Base-by-base conservation (phyloP, 805 yeast species). In the Cyberlindnera meyerae region DNA sequence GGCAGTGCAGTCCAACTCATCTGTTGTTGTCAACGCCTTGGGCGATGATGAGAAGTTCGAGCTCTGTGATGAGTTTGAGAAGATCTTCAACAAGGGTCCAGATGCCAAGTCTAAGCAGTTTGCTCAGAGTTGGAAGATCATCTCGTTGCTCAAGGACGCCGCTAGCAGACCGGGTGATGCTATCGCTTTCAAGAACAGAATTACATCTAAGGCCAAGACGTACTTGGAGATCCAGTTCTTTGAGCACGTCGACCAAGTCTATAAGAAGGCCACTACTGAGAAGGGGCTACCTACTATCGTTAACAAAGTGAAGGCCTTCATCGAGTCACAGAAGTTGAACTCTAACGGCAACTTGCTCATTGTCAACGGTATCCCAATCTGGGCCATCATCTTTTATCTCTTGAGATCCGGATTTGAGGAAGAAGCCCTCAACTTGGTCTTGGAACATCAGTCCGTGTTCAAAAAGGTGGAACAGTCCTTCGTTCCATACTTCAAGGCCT, bases 381-480 rank as follows among this genome's bases (percentile, higher is more conserved):
- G 98, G 98, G 96, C 96, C 0, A 63, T 87, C 26, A 62, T 93
- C 9, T 93, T 82, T 56, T 90, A 85, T 59, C 66, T 90, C 43
- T 58, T 93, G 34, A 77, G 98, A 53, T 79, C 90, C 4, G 97
- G 98, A 2, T 74, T 83, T 46, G 63, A 75, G 45, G 65, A 75
- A 31, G 97, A 89, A 47, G 96, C 96, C 0, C 63, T 83, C 22
- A 78, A 77, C 26, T 73, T 84, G 35, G 79, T 85, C 3, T 52
- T 68, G 5, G 71, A 74, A 32, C 76, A 85, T 52, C 75, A 73
- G 43, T 78, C 79, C 27, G 74, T 82, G 14, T 86, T 93, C 61
- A 82, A 82, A 54, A 87, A 86, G 51, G 74, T 88, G 33, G 97
- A 90, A 52, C 79, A 82, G 37, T 75, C 88, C 9, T 90, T 90